Evolutionary conservation across 345 rosid genomes (phyloP), one percentile per base, ranked within the genome.

Genomic region (Aquilaria yunnanensis): DNA sequence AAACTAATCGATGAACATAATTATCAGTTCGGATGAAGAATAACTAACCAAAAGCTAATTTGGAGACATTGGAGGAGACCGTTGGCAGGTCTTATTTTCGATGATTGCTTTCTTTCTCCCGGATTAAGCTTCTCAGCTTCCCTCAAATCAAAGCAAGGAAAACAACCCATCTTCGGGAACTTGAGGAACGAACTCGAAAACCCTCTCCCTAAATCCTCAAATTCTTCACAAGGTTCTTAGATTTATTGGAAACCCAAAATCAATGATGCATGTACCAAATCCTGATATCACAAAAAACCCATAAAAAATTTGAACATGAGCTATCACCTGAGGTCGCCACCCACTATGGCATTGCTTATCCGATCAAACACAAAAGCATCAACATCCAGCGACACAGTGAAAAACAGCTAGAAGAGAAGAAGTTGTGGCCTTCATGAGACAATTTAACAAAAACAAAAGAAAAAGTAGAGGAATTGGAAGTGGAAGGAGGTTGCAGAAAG

Each of bases 91-190:
- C 59, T 55, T 69, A 86, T 60, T 77, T 86, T 49, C 72, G 87
- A 81, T 63, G 80, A 70, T 78, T 78, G 51, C 82, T 66, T 61
- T 80, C 83, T 47, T 77, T 83, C 10, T 69, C 23, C 81, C 32
- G 81, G 85, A 76, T 88, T 88, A 73, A 90, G 68, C 77, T 65
- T 82, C 84, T 87, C 92, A 32, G 79, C 97, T 66, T 90, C 88
- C 23, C 23, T 23, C 23, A 23, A 23, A 23, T 23, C 23, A 23
- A 23, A 23, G 23, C 23, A 23, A 23, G 23, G 23, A 23, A 23
- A 23, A 23, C 23, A 23, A 23, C 23, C 23, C 23, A 23, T 23
- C 23, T 23, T 23, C 23, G 23, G 23, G 23, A 23, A 23, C 23
- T 23, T 1, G 23, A 23, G 1, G 23, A 23, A 23, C 23, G 23